These are phyloP conservation scores for Leptodermis oblonga DNA, from an alignment of 257 asterid genomes.

Conservation along the genomic window DNA sequence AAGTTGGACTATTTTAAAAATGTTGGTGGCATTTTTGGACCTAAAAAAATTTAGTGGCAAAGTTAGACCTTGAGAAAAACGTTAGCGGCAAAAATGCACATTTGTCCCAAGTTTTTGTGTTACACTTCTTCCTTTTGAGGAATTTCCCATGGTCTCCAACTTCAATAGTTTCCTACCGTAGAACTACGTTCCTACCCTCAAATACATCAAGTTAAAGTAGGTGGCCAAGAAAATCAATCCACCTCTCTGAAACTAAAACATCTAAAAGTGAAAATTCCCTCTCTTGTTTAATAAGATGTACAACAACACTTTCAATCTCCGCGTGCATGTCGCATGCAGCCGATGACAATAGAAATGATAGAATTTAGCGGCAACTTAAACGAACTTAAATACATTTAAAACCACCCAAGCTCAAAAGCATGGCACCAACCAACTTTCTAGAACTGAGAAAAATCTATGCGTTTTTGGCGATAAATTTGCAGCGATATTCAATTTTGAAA, in stretches of 20 bases:
- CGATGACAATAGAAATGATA: no score
- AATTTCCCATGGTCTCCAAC: no score
- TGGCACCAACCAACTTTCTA: constrained; percentile 33
- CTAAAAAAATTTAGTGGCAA: no score
- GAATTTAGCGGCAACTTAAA: constrained; percentile 44
- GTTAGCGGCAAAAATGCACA: no score
- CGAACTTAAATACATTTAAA: constrained; percentile 22
- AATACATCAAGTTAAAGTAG: background rate
- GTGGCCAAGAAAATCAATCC: constrained; percentile 9
- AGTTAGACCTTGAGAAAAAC: no score
- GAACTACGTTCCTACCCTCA: no score
- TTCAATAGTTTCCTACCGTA: no score
- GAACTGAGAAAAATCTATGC: constrained; percentile 18
- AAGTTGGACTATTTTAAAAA: no score
- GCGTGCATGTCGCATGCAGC: constrained; percentile 29
- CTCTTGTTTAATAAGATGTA: background rate
- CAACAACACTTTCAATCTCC: constrained; percentile 12
- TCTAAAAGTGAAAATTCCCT: background rate
- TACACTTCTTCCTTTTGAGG: no score
- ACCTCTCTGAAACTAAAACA: no score
- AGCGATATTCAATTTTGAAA: constrained; percentile 28
- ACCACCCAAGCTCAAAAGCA: constrained; percentile 46
- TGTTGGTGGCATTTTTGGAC: no score
- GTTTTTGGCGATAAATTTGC: constrained; percentile 35
- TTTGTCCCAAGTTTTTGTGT: no score